These are phyloP conservation scores for Wickerhamomyces kurtzmanii DNA, from an alignment of 805 yeast genomes.

Conservation along the genomic window DNA sequence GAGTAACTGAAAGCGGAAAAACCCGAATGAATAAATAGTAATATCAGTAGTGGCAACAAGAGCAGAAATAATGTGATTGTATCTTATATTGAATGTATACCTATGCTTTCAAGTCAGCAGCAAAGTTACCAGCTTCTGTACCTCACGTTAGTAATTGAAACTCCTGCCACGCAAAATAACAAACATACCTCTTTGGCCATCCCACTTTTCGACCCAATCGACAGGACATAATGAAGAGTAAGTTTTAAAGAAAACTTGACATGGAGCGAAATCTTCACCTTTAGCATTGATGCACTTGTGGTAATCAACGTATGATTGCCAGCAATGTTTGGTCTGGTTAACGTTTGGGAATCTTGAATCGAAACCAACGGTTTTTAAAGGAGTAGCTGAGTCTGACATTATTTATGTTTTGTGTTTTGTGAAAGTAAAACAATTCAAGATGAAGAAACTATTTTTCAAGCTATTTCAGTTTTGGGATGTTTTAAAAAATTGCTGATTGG, in stretches of 20 bases:
- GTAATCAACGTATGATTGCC: slow-evolving; percentile 96
- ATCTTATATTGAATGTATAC: too few species aligned
- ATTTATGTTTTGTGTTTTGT: too few species aligned
- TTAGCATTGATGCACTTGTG: slow-evolving; percentile 93
- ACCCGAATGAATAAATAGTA: too few species aligned
- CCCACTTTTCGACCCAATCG: slow-evolving; percentile 83
- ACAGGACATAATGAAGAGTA: slow-evolving; percentile 80
- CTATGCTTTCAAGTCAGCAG: slow-evolving; percentile 38
- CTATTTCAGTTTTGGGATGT: too few species aligned
- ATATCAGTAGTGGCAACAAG: too few species aligned
- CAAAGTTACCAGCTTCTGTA: slow-evolving; percentile 46
- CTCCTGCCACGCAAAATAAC: slow-evolving; percentile 26
- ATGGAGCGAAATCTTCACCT: slow-evolving; percentile 98
- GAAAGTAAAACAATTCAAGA: too few species aligned
- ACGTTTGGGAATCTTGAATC: slow-evolving; percentile 95
- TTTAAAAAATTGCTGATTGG: too few species aligned
- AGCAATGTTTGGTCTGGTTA: slow-evolving; percentile 98
- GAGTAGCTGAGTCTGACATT: slow-evolving; percentile 26
- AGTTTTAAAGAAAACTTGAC: slow-evolving; percentile 89
- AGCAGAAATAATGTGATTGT: background rate
- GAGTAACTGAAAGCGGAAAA: too few species aligned
- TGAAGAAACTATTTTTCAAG: too few species aligned
- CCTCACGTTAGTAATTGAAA: background rate
- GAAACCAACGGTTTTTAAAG: slow-evolving; percentile 60
- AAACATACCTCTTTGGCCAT: slow-evolving; percentile 84